Evolutionary conservation across 164 flowering plant species (phyloP).

Genomic region (Magnolia changhungtana): DNA sequence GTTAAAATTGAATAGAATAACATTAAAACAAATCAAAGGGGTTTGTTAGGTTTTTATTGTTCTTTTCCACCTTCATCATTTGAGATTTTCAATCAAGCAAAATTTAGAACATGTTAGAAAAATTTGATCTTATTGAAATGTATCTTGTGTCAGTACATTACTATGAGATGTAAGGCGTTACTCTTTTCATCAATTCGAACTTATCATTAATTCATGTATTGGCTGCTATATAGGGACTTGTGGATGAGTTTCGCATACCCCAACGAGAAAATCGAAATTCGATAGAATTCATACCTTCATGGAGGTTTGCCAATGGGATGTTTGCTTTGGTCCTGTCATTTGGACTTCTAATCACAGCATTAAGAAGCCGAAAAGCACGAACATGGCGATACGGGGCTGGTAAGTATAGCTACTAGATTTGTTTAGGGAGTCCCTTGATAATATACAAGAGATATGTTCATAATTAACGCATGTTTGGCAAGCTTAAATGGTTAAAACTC

Average conservation of each 20-base stretch:
- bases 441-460: too few species aligned
- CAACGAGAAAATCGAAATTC: slow-evolving; percentile 43
- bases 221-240: slow-evolving; percentile 51
- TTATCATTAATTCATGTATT: neutral
- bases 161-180: neutral
- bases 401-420: slow-evolving; percentile 15
- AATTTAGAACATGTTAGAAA: neutral
- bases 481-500: too few species aligned
- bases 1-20: neutral
- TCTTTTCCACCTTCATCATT: neutral
- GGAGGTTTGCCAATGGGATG: slow-evolving; percentile 99
- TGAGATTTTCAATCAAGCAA: neutral
- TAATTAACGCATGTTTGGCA: too few species aligned
- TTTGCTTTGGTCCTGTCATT: slow-evolving; percentile 93
- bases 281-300: slow-evolving; percentile 60
- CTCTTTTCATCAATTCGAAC: neutral
- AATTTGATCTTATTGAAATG: neutral
- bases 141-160: neutral
- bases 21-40: neutral
- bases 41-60: neutral
- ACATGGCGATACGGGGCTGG: slow-evolving; percentile 98
- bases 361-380: slow-evolving; percentile 88
- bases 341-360: slow-evolving; percentile 79
- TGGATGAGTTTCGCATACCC: slow-evolving; percentile 89
- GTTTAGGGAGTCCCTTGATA: neutral